These are phyloP conservation scores for Sanghuangporus weigelae DNA, from an alignment of 1,284 basidiomycete species.

Conservation along the genomic window DNA sequence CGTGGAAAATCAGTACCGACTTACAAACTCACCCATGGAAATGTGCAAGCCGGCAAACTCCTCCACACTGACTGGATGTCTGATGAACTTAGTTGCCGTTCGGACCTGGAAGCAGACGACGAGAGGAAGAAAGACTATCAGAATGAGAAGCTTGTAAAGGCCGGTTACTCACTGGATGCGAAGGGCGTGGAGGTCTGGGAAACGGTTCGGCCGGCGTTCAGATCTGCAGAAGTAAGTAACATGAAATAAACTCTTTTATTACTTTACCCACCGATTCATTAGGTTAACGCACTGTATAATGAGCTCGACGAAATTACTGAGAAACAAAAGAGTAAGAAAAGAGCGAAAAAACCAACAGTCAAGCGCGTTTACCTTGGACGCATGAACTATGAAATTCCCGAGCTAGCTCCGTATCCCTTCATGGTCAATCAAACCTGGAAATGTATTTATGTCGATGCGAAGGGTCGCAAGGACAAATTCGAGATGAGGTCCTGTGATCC, in stretches of 20 bases:
- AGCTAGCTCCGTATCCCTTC: background rate
- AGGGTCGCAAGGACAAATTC: background rate
- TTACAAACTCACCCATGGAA: background rate
- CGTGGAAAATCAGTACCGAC: background rate
- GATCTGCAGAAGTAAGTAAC: constrained; percentile 2
- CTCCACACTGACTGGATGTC: no score
- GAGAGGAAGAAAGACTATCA: background rate
- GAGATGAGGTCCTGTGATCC: background rate
- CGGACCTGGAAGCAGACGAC: background rate
- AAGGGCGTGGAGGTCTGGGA: background rate
- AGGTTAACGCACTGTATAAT: background rate
- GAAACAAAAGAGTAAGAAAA: background rate
- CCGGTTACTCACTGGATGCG: background rate
- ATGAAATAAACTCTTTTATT: no score
- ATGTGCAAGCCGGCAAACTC: no score
- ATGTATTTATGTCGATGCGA: background rate
- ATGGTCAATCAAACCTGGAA: constrained; percentile 8
- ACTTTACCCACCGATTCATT: background rate
- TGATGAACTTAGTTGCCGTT: no score
- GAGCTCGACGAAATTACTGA: background rate
- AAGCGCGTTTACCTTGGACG: background rate
- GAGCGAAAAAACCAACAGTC: background rate
- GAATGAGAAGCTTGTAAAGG: background rate
- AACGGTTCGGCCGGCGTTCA: background rate
- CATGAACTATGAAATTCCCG: background rate